Conservation (phyloP, 257 asterid genomes). For the Solanum pimpinellifolium region DNA sequence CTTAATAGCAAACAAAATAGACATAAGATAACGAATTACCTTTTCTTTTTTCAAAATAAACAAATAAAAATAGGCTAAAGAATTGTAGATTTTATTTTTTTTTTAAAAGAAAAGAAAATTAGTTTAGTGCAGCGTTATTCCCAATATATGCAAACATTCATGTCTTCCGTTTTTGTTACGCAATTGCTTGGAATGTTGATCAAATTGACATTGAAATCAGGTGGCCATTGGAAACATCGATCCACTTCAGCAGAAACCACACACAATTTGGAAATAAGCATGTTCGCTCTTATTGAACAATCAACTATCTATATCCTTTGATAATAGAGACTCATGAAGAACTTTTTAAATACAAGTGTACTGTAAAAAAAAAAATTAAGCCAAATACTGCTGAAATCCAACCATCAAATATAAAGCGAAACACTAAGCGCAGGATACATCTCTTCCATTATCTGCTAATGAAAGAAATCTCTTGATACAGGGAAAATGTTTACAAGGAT, state of each 20-base stretch:
- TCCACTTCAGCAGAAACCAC: not conserved
- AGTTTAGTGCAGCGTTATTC: not conserved
- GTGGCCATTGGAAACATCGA: not conserved
- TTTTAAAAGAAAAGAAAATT: not conserved
- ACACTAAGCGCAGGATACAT: not conserved
- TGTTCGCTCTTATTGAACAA: not conserved
- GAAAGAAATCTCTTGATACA: not conserved
- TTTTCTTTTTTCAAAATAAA: too few species aligned
- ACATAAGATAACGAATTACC: too few species aligned
- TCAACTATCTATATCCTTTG: not conserved
- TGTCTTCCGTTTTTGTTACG: not conserved
- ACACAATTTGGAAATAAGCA: not conserved
- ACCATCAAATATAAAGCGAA: not conserved
- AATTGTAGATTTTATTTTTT: not conserved
- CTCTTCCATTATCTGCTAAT: not conserved
- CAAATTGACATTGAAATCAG: not conserved
- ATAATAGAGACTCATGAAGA: not conserved
- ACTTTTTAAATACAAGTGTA: not conserved
- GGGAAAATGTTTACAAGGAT: conserved; percentile 17
- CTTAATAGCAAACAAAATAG: too few species aligned
- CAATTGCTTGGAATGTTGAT: not conserved
- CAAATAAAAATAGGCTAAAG: too few species aligned
- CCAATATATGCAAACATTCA: not conserved
- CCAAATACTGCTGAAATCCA: not conserved
- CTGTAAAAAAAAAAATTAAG: not conserved